Percentiles rank a stretch among this genome's conserved stretches.
Conservation (phyloP, 441 rosid species). For the Corymbia citriodora region DNA sequence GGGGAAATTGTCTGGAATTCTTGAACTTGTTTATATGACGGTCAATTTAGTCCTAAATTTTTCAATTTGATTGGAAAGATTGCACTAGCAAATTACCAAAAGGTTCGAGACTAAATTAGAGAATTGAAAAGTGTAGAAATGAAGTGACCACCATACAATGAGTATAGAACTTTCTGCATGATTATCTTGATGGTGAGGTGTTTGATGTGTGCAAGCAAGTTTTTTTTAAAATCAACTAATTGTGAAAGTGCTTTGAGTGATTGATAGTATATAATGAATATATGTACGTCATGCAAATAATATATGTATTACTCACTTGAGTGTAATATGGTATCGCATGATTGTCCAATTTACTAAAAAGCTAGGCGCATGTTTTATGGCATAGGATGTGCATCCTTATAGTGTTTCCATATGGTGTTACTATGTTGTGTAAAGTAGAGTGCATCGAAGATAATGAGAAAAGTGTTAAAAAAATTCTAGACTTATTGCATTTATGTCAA, state of each 20-base stretch:
- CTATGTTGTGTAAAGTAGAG: neutral
- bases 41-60: neutral
- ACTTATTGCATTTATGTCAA: no score
- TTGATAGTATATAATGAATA: neutral
- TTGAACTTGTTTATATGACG: fast-evolving
- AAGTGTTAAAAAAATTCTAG: no score
- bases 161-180: no score
- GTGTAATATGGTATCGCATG: neutral
- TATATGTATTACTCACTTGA: neutral
- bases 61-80: neutral
- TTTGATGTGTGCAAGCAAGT: neutral
- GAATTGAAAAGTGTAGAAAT: fast-evolving
- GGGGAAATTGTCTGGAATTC: neutral
- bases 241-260: neutral
- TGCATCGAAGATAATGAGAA: neutral
- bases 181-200: neutral
- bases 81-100: neutral
- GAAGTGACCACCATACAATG: fast-evolving
- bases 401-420: neutral
- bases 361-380: neutral
- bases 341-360: neutral
- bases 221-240: neutral
- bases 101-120: neutral
- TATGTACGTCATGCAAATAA: neutral
- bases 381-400: neutral